Evolutionary conservation across 1,139 yeast species (phyloP).

Genomic region (Suhomyces yuchorum): DNA sequence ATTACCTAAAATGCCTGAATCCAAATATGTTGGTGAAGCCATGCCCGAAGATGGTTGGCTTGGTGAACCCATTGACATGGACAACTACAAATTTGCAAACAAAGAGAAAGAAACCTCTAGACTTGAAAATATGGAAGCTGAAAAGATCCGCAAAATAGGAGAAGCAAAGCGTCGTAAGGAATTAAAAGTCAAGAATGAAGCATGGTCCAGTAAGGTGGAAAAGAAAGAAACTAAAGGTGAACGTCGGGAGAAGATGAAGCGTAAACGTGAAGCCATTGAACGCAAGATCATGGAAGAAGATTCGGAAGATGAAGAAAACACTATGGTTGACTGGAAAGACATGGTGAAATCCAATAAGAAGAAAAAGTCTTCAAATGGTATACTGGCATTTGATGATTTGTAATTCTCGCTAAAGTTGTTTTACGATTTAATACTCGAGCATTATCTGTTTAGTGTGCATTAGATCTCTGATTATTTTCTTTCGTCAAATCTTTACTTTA

Average conservation of each 20-base stretch:
- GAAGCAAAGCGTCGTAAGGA: slow-evolving; percentile 54
- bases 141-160: slow-evolving; percentile 43
- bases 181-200: slow-evolving; percentile 54
- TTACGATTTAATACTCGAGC: no score
- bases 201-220: slow-evolving; percentile 79
- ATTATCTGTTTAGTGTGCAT: no score
- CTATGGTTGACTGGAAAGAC: slow-evolving; percentile 85
- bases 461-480: no score
- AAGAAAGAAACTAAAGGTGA: slow-evolving; percentile 64
- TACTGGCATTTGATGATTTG: slow-evolving; percentile 71
- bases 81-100: slow-evolving; percentile 65
- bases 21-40: slow-evolving; percentile 50
- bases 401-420: slow-evolving; percentile 23
- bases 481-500: no score
- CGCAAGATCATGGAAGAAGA: slow-evolving; percentile 52
- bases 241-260: slow-evolving; percentile 63
- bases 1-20: slow-evolving; percentile 94
- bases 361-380: slow-evolving; percentile 37
- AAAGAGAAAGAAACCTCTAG: slow-evolving; percentile 64
- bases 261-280: slow-evolving; percentile 65
- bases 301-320: slow-evolving; percentile 52
- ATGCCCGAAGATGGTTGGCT: slow-evolving; percentile 76
- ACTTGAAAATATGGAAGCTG: slow-evolving; percentile 55
- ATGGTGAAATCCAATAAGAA: slow-evolving; percentile 66
- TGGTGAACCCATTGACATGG: slow-evolving; percentile 62